Conservation (phyloP, 768 basidiomycete species). For the Leccinellum luteum region DNA sequence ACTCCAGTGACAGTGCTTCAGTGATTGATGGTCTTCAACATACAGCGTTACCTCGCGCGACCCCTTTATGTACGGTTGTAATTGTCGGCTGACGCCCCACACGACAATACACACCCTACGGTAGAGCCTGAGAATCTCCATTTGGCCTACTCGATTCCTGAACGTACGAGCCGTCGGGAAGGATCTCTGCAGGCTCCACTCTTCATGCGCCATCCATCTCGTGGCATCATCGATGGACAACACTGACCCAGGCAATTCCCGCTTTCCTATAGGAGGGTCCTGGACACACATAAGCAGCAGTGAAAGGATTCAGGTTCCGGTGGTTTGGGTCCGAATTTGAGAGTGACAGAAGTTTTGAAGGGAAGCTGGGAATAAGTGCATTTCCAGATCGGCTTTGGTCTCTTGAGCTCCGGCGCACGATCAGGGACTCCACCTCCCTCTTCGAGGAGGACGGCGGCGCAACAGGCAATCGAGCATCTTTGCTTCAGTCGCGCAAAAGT, state of each 20-base stretch:
- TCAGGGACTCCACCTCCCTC: too few species aligned
- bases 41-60: too few species aligned
- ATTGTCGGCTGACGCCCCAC: too few species aligned
- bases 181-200: too few species aligned
- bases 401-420: slow-evolving; percentile 33
- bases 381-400: slow-evolving; percentile 20
- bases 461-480: slow-evolving; percentile 32
- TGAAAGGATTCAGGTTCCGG: slow-evolving; percentile 55
- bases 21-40: too few species aligned
- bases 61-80: too few species aligned
- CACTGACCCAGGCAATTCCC: slow-evolving; percentile 44
- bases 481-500: slow-evolving; percentile 61
- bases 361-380: too few species aligned
- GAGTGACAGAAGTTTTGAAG: slow-evolving; percentile 46
- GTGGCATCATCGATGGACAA: slow-evolving; percentile 25
- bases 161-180: too few species aligned
- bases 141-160: too few species aligned
- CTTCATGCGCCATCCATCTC: slow-evolving; percentile 78
- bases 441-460: slow-evolving; percentile 31
- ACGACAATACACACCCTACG: too few species aligned
- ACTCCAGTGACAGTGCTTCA: too few species aligned
- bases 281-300: slow-evolving; percentile 68
- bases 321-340: slow-evolving; percentile 66
- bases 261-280: slow-evolving; percentile 58
- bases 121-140: too few species aligned